Base-by-base conservation (phyloP, 1,139 yeast genomes). In the Pichia sp. region DNA sequence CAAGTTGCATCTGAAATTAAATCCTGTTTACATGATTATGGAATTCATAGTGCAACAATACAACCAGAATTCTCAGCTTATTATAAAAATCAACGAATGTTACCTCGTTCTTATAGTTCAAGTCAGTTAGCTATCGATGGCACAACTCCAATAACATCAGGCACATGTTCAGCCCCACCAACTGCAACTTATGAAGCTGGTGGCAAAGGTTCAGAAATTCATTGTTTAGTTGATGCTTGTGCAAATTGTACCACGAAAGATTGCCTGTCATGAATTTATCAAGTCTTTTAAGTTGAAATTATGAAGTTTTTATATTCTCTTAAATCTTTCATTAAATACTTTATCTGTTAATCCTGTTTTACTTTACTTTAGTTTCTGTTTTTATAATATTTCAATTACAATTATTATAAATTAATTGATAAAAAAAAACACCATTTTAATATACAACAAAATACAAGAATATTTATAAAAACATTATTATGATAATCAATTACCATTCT, bases 1-100 rank as follows among this genome's bases (percentile, higher is more conserved):
- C 66, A 69, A 16, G 75, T 86, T 41, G 95, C 95, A 7, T 72
- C 80, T 42, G 77, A 78, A 49, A 92, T 92, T 46, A 78, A 95
- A 60, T 78, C 78, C 43, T 80, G 90, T 42, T 74, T 92, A 61
- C 95, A 87, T 56, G 79, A 74, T 30, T 85, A 80, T 60, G 96
- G 96, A 32, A 82, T 92, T 50, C 96, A 89, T 57, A 84, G 95
- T 35, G 96, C 94, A 23, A 92, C 98, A 1, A 90, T 92, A 41
- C 98, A 92, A 65, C 97, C 97, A 0, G 97, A 90, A 67, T 89
- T 80, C 46, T 57, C 63, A 2, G 50, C 52, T 10, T 62, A 53
- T 46, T 62, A 62, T 32, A 57, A 57, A 28, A 54, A 51, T 29
- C 51, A 47, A 37, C 55, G 60, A 40, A 51, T 54, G 49, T 50